A percentile compares a stretch with the other conserved stretches of the same genome.
Conservation (phyloP, 2,329 filamentous ascomycete genomes). For the Colletotrichum godetiae region DNA sequence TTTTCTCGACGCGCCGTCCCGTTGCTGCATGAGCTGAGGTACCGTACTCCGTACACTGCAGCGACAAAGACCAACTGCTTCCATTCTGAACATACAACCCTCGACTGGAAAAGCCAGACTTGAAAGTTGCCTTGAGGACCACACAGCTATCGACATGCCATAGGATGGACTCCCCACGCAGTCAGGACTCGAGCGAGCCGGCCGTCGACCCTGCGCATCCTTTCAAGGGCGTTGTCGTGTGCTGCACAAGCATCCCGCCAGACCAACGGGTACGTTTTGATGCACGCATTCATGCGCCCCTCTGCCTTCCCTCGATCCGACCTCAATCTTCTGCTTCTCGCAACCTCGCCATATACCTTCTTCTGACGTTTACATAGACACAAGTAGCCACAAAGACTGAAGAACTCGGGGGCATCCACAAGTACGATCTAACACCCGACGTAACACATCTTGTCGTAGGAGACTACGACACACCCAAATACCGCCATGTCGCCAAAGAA, state of each 20-base stretch:
- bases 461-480: constrained; percentile 90
- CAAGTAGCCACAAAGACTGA: constrained; percentile 72
- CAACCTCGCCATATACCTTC: neutral
- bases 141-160: constrained; percentile 18
- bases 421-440: constrained; percentile 93
- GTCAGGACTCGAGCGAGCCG: constrained; percentile 38
- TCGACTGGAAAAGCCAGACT: neutral
- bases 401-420: constrained; percentile 89
- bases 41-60: neutral
- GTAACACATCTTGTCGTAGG: constrained; percentile 95
- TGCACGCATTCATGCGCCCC: neutral
- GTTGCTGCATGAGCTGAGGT: neutral
- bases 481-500: constrained; percentile 92
- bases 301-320: neutral
- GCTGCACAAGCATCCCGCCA: constrained; percentile 86
- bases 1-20: constrained; percentile 28
- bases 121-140: neutral
- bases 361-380: constrained; percentile 48
- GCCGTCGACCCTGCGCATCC: constrained; percentile 70
- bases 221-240: constrained; percentile 79
- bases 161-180: constrained; percentile 25
- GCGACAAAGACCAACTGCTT: neutral
- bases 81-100: neutral
- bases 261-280: constrained; percentile 76
- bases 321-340: neutral